Evolutionary conservation across 441 rosid genomes (phyloP), one percentile per base, ranked within the genome.

Genomic region (Erysimum cheiri): DNA sequence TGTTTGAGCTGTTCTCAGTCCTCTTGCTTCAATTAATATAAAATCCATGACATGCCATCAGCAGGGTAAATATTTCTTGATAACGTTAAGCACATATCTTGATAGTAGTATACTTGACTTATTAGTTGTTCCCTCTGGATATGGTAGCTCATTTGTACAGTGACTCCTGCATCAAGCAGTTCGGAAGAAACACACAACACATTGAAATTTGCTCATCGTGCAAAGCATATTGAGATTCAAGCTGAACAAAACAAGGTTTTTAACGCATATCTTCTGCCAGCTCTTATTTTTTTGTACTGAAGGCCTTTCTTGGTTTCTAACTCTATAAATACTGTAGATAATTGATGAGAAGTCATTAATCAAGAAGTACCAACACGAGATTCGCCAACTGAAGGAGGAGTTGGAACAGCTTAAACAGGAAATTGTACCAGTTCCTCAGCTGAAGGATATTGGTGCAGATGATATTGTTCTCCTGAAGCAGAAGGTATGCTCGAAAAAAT

Each of bases 111-210:
- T 60, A 22, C 39, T 66, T 68, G 35, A 63, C 67, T 73, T 32
- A 79, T 73, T 47, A 33, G 54, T 58, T 53, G 57, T 75, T 49
- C 77, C 68, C 52, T 64, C 59, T 81, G 61, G 79, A 72, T 69
- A 70, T 75, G 81, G 78, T 87, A 89, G 95, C 95, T 89, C 71
- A 85, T 89, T 75, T 89, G 95, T 81, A 87, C 89, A 33, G 85
- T 89, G 73, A 87, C 95, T 74, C 95, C 95, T 73, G 82, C 95
- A 29, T 87, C 89, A 67, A 89, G 92, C 74, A 89, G 77, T 78
- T 82, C 88, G 5, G 96, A 89, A 73, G 96, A 89, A 79, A 87
- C 96, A 49, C 90, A 89, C 53, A 89, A 89, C 80, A 89, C 95
- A 31, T 77, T 89, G 76, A 89, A 89, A 80, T 89, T 89, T 78